Evolutionary conservation across 192 early-diverging fungal species (phyloP), one percentile per base, ranked within the genome.

Genomic region (Podila minutissima): DNA sequence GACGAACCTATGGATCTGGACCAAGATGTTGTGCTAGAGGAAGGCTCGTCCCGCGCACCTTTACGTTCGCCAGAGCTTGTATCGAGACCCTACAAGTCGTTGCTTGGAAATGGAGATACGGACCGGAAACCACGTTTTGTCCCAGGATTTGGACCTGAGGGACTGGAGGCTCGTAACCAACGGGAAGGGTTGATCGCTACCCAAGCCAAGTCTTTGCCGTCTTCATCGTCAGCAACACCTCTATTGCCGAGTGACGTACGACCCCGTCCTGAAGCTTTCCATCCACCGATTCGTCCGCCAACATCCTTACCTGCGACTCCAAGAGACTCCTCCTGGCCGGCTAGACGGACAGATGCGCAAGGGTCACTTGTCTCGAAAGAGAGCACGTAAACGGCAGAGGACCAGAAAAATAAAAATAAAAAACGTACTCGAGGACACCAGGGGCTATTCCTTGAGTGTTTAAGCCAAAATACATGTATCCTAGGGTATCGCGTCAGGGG

Each of bases 121-220:
- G 57, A 66, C 24, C 62, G 65, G 49, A 71, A 33, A 4, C 77
- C 77, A 4, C 77, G 77, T 9, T 81, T 73, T 61, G 53, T 81
- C 11, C 77, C 77, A 59, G 77, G 77, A 29, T 81, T 81, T 67
- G 62, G 71, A 9, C 71, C 65, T 0, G 62, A 66, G n/a, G 77
- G 77, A 20, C 22, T 65, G 26, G 46, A 73, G 66, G 17, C 29
- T 20, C 15, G 17, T 31, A 38, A 38, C 17, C n/a, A 17, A 26
- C 24, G 15, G 59, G 11, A 29, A 62, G n/a, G 10, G 28, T 32
- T 26, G 22, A 65, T 2, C 35, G 4, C 35, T 10, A 35, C 11
- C 13, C 33, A 15, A 50, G 41, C 22, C 13, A 50, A 15, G 4
- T 26, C 38, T 4, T n/a, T 22, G 31, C 17, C 28, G 0, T 35